Evolutionary conservation across 2,329 filamentous ascomycete species (phyloP).

Genomic region (Monosporascus sp.): DNA sequence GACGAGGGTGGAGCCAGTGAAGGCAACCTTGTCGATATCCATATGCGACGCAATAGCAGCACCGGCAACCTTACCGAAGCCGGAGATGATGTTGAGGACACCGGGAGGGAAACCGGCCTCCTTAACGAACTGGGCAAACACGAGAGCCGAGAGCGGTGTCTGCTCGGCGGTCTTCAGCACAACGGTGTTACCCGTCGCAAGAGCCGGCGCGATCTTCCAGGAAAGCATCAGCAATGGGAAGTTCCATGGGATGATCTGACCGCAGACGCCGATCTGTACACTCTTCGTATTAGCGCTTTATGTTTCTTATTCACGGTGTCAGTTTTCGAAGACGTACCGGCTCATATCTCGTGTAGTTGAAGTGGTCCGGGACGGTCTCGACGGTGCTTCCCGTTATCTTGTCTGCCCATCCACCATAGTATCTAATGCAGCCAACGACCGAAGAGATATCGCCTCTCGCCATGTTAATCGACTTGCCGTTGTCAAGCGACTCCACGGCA

Average conservation of each 20-base stretch:
- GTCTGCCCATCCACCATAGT: conserved; percentile 87
- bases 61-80: conserved; percentile 73
- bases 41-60: conserved; percentile 71
- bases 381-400: conserved; percentile 87
- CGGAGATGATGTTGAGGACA: conserved; percentile 72
- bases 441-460: conserved; percentile 69
- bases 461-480: conserved; percentile 75
- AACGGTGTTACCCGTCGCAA: conserved; percentile 67
- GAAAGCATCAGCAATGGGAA: conserved; percentile 75
- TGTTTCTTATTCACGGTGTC: background rate
- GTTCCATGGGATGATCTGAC: conserved; percentile 88
- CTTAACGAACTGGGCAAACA: conserved; percentile 60
- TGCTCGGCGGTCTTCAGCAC: conserved; percentile 74
- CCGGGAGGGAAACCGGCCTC: conserved; percentile 75
- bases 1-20: conserved; percentile 71
- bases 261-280: conserved; percentile 44
- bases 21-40: conserved; percentile 78
- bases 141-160: conserved; percentile 64
- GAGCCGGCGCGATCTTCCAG: conserved; percentile 76
- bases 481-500: conserved; percentile 80
- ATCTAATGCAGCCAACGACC: conserved; percentile 68
- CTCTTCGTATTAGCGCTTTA: conserved; percentile 4
- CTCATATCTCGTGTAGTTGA: conserved; percentile 79
- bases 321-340: conserved; percentile 42
- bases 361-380: conserved; percentile 70